These are phyloP conservation scores for Heliosperma pusillum DNA, from an alignment of 148 eudicot genomes.

Conservation along the genomic window DNA sequence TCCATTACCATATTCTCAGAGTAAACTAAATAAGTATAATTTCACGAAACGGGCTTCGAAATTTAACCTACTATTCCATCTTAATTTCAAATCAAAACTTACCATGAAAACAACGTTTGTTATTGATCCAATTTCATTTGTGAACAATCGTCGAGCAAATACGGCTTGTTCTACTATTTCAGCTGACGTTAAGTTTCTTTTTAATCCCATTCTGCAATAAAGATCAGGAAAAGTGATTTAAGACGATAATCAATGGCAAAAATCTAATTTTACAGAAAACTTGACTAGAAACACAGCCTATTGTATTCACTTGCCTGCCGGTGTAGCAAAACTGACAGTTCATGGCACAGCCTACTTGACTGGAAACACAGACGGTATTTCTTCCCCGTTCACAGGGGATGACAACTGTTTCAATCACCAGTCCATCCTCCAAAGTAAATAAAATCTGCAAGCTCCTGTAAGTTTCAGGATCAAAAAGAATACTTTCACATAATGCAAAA, in stretches of 20 bases:
- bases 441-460: conserved; percentile 94
- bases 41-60: neutral
- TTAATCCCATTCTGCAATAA: conserved; percentile 77
- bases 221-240: conserved; percentile 12
- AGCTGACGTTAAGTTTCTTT: conserved; percentile 72
- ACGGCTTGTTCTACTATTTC: conserved; percentile 92
- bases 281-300: neutral
- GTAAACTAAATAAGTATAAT: neutral
- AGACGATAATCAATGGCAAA: conserved; percentile 1
- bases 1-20: neutral
- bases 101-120: conserved; percentile 95
- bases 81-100: conserved; percentile 15
- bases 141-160: conserved; percentile 70
- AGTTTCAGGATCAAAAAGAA: conserved; percentile 62
- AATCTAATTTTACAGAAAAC: neutral
- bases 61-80: neutral
- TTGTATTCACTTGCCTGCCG: conserved; percentile 58
- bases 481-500: conserved; percentile 31
- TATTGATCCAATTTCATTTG: conserved; percentile 71
- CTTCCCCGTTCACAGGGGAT: conserved; percentile 78
- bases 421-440: conserved; percentile 83
- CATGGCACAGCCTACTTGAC: conserved; percentile 99
- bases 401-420: conserved; percentile 87
- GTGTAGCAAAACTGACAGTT: conserved; percentile 99
- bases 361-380: conserved; percentile 90